These are phyloP conservation scores for Balamuthia mandrillaris DNA, from an alignment of 208 protist genomes.

Conservation along the genomic window DNA sequence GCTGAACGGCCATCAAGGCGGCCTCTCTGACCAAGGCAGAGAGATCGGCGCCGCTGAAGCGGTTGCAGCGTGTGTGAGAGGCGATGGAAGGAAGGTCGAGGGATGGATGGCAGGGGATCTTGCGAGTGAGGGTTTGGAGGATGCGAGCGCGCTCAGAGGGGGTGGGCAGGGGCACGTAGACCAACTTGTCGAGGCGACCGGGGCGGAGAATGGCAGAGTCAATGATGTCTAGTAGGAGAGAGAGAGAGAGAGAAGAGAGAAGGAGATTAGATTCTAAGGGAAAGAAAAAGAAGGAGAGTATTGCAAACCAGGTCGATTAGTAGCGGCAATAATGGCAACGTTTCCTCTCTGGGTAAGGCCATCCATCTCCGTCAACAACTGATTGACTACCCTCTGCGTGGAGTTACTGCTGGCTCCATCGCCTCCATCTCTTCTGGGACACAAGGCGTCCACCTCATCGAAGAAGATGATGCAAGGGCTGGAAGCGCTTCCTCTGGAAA, in stretches of 20 bases:
- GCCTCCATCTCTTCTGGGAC: constrained; percentile 87
- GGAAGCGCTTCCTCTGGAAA: constrained; percentile 98
- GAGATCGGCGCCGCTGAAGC: constrained; percentile 99
- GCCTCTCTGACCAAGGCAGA: constrained; percentile 5
- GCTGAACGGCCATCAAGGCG: neutral
- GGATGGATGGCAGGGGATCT: constrained; percentile 92
- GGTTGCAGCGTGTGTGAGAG: constrained; percentile 82
- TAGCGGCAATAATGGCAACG: constrained; percentile 99
- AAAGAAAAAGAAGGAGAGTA: too few relatives aligned
- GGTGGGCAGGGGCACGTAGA: constrained; percentile 99
- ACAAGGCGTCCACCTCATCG: constrained; percentile 99
- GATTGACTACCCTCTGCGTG: constrained; percentile 99
- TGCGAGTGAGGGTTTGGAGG: constrained; percentile 94
- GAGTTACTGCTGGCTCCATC: constrained; percentile 94
- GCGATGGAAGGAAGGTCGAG: constrained; percentile 95
- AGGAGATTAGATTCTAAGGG: neutral
- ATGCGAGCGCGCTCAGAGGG: constrained; percentile 90
- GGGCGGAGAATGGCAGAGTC: constrained; percentile 99
- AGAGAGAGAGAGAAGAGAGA: neutral
- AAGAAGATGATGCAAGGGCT: constrained; percentile 99
- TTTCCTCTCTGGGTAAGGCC: constrained; percentile 98
- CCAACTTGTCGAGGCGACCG: constrained; percentile 87
- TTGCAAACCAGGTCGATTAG: constrained; percentile 97
- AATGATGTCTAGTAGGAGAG: constrained; percentile 88
- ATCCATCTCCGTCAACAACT: constrained; percentile 99